Evolutionary conservation across 2,329 filamentous ascomycete species (phyloP), one percentile per base, ranked within the genome.

Genomic region (Penicillium sp.): DNA sequence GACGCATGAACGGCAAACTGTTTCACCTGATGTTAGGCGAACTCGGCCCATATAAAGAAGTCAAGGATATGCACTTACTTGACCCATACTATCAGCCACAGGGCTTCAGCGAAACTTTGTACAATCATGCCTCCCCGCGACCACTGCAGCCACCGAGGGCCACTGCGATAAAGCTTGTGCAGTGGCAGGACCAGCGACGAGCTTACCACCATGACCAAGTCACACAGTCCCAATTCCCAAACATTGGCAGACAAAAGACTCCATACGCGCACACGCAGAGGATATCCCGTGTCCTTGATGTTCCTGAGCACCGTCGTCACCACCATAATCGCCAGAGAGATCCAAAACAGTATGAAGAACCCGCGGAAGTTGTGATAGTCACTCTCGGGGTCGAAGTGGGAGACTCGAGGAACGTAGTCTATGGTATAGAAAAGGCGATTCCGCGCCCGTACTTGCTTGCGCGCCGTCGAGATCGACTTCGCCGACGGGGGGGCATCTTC

Each of bases 281-380:
- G 86, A 61, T 84, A 87, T 15, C 93, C 93, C 0, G 88, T 96
- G 62, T 97, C 93, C 66, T 91, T 94, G 60, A 93, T 80, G 65
- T 95, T 97, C 57, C 91, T 82, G 58, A 96, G 70, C 74, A 89
- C 87, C n/a, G 87, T 87, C 2, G 91, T 97, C 48, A 95, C 84
- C 57, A 90, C 88, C 90, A 98, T 95, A 65, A 98, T 94, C 53
- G 87, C 87, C 44, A 98, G 75, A 7, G 88, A 88, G 51, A 98
- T 91, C 93, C 93, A 98, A 71, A 98, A 98, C 25, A 98, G 79
- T 38, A 93, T 87, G 71, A 96, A 98, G 77, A 98, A 98, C 61
- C 93, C 93, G 56, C 88, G 82, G 64, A 98, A 98, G 67, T 98
- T 89, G 58, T 83, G 83, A 64, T 97, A 90, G 58, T 95, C 89